Base-by-base conservation (phyloP, 1,284 basidiomycete genomes). In the Schizophyllum commune region DNA sequence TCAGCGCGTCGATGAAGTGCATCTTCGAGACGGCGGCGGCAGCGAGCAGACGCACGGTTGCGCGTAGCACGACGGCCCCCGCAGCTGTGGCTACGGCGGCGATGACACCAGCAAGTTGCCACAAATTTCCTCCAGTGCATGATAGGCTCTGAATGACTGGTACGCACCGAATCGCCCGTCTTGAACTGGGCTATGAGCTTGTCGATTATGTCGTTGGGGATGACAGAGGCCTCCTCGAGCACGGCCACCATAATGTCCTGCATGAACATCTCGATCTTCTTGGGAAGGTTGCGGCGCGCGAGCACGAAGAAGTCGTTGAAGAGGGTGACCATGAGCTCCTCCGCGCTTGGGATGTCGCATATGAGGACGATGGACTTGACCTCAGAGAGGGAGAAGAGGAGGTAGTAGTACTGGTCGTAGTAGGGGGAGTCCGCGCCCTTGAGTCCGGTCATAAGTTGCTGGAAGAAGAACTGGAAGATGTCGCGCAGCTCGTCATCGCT, bases 341-440 rank as follows among this genome's bases (percentile, higher is more conserved):
- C 96, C 8, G 89, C 86, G 32, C 86, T 85, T 0, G 90, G 89
- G 5, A 98, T 82, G 73, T 98, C 96, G 73, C 92, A 94, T 9
- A 98, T 86, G 64, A 99, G 84, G 2, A 96, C 93, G 32, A 98
- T 88, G 66, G 91, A 94, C 81, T 98, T 98, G 70, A 98, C 95
- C 34, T 88, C 92, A 5, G 94, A 92, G 15, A 99, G 81, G 32
- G 86, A 93, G 68, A 98, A 94, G 39, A 99, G 83, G 9, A 98
- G 83, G 71, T 94, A 92, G 68, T 91, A 96, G 76, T 96, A 98
- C 76, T 96, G 87, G 62, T 87, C 83, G 72, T 92, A 95, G 72
- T 95, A 96, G 0, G 85, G 81, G 1, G 82, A 79, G 67, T 88
- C 86, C 0, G 85, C 73, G 21, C 85, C 83, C 67, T 87, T 89